Evolutionary conservation across 441 rosid genomes (phyloP).

Genomic region (Adansonia gregorii): DNA sequence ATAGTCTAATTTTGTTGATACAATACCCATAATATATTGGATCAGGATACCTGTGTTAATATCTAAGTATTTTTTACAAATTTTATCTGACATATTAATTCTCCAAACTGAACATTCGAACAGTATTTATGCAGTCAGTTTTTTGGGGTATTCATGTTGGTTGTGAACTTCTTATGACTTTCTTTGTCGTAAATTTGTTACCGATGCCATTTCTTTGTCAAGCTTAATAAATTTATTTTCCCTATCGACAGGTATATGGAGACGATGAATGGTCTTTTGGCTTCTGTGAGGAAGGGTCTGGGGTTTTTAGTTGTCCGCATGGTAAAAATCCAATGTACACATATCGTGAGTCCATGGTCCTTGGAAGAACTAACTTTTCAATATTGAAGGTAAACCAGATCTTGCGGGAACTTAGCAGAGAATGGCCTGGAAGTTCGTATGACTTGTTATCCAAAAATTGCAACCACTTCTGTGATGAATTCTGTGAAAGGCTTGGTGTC

Average conservation of each 20-base stretch:
- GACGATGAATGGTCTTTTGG: slow-evolving; percentile 99
- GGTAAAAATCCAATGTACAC: slow-evolving; percentile 93
- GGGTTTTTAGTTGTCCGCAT: slow-evolving; percentile 91
- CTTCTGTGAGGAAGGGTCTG: slow-evolving; percentile 90
- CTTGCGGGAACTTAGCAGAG: slow-evolving; percentile 81
- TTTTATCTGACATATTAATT: not conserved
- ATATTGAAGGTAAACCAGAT: slow-evolving; percentile 78
- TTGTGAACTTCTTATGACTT: not conserved
- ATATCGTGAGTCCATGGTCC: slow-evolving; percentile 76
- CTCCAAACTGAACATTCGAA: not conserved
- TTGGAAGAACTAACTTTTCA: slow-evolving; percentile 68
- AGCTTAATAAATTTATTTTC: slow-evolving; percentile 24
- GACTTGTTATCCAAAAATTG: slow-evolving; percentile 90
- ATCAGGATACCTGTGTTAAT: not conserved
- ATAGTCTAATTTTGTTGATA: slow-evolving; percentile 4
- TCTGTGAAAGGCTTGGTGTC: slow-evolving; percentile 86
- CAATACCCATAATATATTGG: not conserved
- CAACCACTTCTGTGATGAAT: slow-evolving; percentile 95
- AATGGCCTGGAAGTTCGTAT: slow-evolving; percentile 84
- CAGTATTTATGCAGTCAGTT: not conserved
- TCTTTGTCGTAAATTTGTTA: not conserved
- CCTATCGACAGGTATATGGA: slow-evolving; percentile 67
- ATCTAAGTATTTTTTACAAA: not conserved
- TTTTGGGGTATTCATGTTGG: slow-evolving; percentile 4
- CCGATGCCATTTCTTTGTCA: not conserved